Conservation (phyloP, 768 basidiomycete species). For the Lactifluus hygrophoroides region DNA sequence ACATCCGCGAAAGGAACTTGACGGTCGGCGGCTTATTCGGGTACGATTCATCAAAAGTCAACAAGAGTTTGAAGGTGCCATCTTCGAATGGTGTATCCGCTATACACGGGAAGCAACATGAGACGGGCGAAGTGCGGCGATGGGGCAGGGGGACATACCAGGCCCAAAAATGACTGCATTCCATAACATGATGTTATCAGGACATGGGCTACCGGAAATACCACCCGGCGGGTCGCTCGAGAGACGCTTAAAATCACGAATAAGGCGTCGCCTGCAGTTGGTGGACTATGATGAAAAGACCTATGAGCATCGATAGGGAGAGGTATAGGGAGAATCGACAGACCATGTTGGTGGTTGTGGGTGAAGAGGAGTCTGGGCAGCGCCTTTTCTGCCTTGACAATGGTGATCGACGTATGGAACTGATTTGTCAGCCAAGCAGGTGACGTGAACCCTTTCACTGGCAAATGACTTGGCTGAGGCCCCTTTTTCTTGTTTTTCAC, state of each 20-base stretch:
- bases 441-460: no score
- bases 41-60: conserved; percentile 96
- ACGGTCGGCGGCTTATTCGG: conserved; percentile 98
- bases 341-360: conserved; percentile 18
- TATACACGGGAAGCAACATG: conserved; percentile 34
- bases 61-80: conserved; percentile 93
- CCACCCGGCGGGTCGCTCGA: conserved; percentile 93
- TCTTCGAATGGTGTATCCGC: conserved; percentile 99
- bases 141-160: conserved; percentile 41
- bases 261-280: conserved; percentile 88
- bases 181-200: conserved; percentile 99
- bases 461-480: no score
- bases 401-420: background rate
- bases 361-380: conserved; percentile 6
- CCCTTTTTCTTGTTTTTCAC: no score
- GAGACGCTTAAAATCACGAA: conserved; percentile 95
- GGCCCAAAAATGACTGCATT: conserved; percentile 99
- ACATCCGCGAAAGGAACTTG: conserved; percentile 96
- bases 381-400: conserved; percentile 7
- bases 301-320: background rate
- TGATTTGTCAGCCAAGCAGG: conserved; percentile 17
- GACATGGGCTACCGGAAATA: conserved; percentile 93
- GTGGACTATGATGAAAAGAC: conserved; percentile 56
- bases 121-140: background rate
- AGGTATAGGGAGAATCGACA: background rate